These are phyloP conservation scores for Salix brachista DNA, from an alignment of 345 rosid genomes.

Conservation along the genomic window DNA sequence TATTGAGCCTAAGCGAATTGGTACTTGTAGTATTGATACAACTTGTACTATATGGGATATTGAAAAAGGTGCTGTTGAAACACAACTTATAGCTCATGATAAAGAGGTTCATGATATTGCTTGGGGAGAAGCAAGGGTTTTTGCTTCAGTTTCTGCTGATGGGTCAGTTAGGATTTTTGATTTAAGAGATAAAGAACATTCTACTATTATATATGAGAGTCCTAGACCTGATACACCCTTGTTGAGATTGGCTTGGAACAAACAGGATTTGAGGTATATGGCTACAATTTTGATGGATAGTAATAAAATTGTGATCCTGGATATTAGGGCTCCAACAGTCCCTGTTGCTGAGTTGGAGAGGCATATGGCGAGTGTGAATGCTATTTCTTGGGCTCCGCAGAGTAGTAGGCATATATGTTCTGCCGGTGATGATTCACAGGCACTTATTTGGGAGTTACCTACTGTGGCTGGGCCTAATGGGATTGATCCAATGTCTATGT, in stretches of 20 bases:
- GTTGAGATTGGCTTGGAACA: conserved; percentile 77
- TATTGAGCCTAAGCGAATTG: conserved; percentile 81
- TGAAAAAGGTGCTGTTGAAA: conserved; percentile 70
- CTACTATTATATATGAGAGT: conserved; percentile 76
- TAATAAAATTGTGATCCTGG: conserved; percentile 70
- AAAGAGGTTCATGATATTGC: conserved; percentile 82
- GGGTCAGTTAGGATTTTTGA: conserved; percentile 78
- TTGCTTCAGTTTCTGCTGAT: conserved; percentile 74
- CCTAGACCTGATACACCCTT: conserved; percentile 74
- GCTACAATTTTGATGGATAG: conserved; percentile 83
- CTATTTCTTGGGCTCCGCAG: conserved; percentile 83
- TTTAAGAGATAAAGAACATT: conserved; percentile 71
- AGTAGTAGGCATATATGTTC: conserved; percentile 78
- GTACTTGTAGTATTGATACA: conserved; percentile 85
- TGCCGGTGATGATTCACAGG: conserved; percentile 78
- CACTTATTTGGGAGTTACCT: conserved; percentile 89
- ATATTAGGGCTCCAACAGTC: conserved; percentile 61
- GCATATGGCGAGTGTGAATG: conserved; percentile 64
- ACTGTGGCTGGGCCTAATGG: conserved; percentile 92
- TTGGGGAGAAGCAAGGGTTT: conserved; percentile 80
- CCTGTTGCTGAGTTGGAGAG: conserved; percentile 79
- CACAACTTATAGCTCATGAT: conserved; percentile 84
- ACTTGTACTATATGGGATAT: conserved; percentile 97
- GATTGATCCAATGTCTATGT: conserved; percentile 87
- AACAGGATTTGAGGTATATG: conserved; percentile 74